These are phyloP conservation scores for Zygosaccharomyces gambellarensis DNA, from an alignment of 805 yeast species.

Conservation along the genomic window DNA sequence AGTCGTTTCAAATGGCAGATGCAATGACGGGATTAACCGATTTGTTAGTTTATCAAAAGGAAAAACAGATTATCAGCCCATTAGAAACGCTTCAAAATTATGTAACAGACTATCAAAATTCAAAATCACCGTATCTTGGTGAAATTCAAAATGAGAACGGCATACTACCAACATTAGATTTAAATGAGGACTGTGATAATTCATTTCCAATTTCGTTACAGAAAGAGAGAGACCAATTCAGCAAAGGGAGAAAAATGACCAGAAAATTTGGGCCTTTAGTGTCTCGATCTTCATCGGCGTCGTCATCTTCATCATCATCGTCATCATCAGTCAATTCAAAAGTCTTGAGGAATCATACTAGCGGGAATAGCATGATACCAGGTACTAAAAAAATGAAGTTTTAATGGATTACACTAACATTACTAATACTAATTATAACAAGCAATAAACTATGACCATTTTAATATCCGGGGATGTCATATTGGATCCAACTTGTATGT, in stretches of 20 bases:
- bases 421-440: neutral
- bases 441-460: too few species aligned
- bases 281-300: slow-evolving; percentile 2
- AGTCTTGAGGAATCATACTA: slow-evolving; percentile 1
- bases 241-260: slow-evolving; percentile 8
- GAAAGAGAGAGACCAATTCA: neutral
- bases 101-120: slow-evolving; percentile 15
- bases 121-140: neutral
- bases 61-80: slow-evolving; percentile 48
- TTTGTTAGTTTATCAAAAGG: slow-evolving; percentile 53
- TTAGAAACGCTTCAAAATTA: slow-evolving; percentile 47
- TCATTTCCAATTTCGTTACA: neutral
- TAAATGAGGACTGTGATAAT: neutral
- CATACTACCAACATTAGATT: neutral
- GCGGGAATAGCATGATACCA: slow-evolving; percentile 11
- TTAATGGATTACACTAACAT: neutral
- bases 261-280: slow-evolving; percentile 1
- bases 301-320: slow-evolving; percentile 8
- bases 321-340: neutral
- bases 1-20: slow-evolving; percentile 71
- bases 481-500: too few species aligned
- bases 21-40: slow-evolving; percentile 69
- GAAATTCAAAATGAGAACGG: neutral
- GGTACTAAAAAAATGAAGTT: slow-evolving; percentile 16
- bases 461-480: too few species aligned